Evolutionary conservation across 2,329 filamentous ascomycete species (phyloP), one percentile per base, ranked within the genome.

Genomic region (Colletotrichum lindemuthianum): DNA sequence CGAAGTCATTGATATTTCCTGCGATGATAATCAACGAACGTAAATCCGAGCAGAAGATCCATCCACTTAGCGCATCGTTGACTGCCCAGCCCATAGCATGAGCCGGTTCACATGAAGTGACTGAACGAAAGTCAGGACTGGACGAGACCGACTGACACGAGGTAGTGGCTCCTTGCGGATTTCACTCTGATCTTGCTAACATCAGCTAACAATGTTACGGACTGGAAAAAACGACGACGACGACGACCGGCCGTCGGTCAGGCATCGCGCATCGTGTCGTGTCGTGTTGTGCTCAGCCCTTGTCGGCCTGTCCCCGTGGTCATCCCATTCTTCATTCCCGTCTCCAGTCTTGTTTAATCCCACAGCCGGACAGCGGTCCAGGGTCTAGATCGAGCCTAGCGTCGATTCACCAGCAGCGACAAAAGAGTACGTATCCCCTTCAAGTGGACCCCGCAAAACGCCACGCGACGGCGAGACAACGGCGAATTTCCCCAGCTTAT

Each of bases 391-490:
- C 58, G 40, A 57, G 61, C n/a, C 34, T 65, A 65, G 61, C 45
- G 61, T 12, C 61, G 61, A 65, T 65, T 65, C 51, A 43, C 49
- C 58, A 60, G 45, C 34, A 65, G 40, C 15, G 39, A 41, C 39
- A 5, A n/a, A 41, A 59, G 44, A 39, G 16, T 36, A 33, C 8
- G 43, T 33, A 43, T 51, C 50, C 41, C 44, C 48, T 51, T 4
- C 24, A 24, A 24, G 24, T 24, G 24, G 24, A 24, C 59, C 66
- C 66, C 66, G 64, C 64, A 67, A 65, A 60, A 67, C 66, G 60
- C 66, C 66, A 68, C 64, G 66, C 66, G 64, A 68, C 66, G 66
- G 66, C 66, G 66, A 67, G 64, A 68, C 66, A 68, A 66, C 66
- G 66, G 66, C 56, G 41, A 60, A 67, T 65, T 59, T 63, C 60